phyloP scores from a whole-genome alignment of 306 rosid species.

The Phaseolus lunatus region DNA sequence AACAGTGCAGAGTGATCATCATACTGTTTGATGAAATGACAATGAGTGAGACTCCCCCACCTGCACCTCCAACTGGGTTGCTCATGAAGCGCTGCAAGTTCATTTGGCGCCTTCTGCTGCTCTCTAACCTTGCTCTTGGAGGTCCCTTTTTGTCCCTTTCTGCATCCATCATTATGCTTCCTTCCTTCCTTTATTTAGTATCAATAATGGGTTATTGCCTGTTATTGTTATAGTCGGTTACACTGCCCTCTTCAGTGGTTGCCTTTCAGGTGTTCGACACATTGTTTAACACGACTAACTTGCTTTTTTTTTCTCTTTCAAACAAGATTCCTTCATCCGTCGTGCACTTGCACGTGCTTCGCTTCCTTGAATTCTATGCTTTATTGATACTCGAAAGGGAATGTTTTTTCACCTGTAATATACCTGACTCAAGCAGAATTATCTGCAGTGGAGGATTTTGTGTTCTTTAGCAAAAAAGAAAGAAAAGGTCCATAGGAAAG shows the following conservation, averaged over 20 bases:
- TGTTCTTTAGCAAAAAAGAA: not conserved
- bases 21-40: conserved; percentile 20
- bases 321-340: not conserved
- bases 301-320: not conserved
- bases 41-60: conserved; percentile 52
- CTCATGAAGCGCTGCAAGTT: conserved; percentile 66
- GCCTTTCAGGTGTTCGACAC: conserved; percentile 57
- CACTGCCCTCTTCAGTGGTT: not conserved
- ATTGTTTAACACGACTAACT: conserved; percentile 40
- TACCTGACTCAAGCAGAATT: not conserved
- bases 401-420: not conserved
- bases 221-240: not conserved
- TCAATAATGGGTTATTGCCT: conserved; percentile 8
- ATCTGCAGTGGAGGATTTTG: not conserved
- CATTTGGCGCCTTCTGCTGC: conserved; percentile 77
- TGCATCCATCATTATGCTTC: not conserved
- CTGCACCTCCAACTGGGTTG: conserved; percentile 51
- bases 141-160: conserved; percentile 51
- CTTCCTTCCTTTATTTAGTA: not conserved
- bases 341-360: not conserved
- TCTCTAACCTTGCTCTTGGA: conserved; percentile 83
- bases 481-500: not conserved
- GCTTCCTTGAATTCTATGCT: not conserved
- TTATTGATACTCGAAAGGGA: not conserved
- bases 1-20: not conserved